Base-by-base conservation (phyloP, 306 rosid species). In the Mucuna pruriens region DNA sequence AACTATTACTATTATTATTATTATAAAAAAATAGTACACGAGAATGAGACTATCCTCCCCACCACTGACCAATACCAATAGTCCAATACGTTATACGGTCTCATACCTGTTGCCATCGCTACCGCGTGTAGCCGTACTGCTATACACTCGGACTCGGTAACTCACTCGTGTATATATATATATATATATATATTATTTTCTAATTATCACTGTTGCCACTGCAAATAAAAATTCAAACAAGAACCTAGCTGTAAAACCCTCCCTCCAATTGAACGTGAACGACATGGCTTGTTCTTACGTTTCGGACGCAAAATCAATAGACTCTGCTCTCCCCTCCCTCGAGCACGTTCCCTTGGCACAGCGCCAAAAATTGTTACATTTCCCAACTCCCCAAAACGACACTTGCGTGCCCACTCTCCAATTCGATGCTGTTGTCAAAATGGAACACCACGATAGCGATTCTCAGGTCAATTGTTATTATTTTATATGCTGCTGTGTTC, bases 291-390 rank as follows among this genome's bases (percentile, higher is more conserved):
- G 38, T 11, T 67, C 81, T 38, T 13, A 4, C 75, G 74, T 77
- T 67, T 64, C 69, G 39, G 82, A 74, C 23, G 16, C 25, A 6
- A 39, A 64, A 2, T 22, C 62, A 5, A 20, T 48, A n/a, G 16
- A 16, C 20, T 55, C 49, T 19, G 3, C 76, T 63, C 23, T 76
- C 11, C 76, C 46, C 17, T 80, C 75, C 74, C 84, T 80, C 9
- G 91, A 91, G 1, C 76, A 78, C 84, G 49, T 82, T 84, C 89
- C 92, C 1, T 77, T 84, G 78, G 54, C 80, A 38, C 85, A 65
- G 46, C 89, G 90, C 45, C 84, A 71, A 9, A 61, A 54, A 16
- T 13, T 78, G 49, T 33, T 86, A 10, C 61, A 36, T 67, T 22
- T 71, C 11, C 23, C 8, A 31, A 44, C 20, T 13, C 33, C 54